Conservation (phyloP, 2,329 filamentous ascomycete genomes). For the Aspergillaceae sp. region DNA sequence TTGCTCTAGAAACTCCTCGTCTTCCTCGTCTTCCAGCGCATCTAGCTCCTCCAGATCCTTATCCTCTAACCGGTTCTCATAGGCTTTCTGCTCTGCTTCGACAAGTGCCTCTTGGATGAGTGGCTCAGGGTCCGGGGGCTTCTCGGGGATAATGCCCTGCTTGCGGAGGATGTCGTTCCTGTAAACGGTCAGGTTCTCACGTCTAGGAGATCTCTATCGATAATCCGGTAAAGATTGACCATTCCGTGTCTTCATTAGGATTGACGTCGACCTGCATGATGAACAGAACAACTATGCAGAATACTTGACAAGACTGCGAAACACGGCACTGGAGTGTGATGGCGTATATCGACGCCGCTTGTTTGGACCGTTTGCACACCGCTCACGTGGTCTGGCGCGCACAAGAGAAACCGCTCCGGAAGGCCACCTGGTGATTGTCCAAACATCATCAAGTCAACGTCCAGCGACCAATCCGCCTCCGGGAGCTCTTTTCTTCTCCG, state of each 20-base stretch:
- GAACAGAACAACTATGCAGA: not conserved
- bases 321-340: too few relatives aligned
- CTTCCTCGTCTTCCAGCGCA: slow-evolving; percentile 89
- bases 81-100: slow-evolving; percentile 71
- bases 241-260: slow-evolving; percentile 96
- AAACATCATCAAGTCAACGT: not conserved
- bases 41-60: slow-evolving; percentile 92
- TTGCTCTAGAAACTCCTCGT: slow-evolving; percentile 79
- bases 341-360: slow-evolving; percentile 14
- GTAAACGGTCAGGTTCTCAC: slow-evolving; percentile 5
- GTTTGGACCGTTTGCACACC: slow-evolving; percentile 32
- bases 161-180: slow-evolving; percentile 99
- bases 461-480: not conserved
- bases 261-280: slow-evolving; percentile 71
- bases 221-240: slow-evolving; percentile 45
- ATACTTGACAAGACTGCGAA: too few relatives aligned
- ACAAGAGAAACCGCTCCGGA: slow-evolving; percentile 24
- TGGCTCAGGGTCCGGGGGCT: slow-evolving; percentile 87
- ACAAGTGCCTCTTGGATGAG: slow-evolving; percentile 91
- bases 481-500: not conserved
- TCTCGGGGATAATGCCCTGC: slow-evolving; percentile 95
- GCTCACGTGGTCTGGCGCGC: slow-evolving; percentile 18
- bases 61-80: slow-evolving; percentile 87
- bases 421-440: slow-evolving; percentile 32
- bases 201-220: too few relatives aligned